phyloP scores from a whole-genome alignment of 1,284 basidiomycete species.

The Ceratobasidium theobromae region DNA sequence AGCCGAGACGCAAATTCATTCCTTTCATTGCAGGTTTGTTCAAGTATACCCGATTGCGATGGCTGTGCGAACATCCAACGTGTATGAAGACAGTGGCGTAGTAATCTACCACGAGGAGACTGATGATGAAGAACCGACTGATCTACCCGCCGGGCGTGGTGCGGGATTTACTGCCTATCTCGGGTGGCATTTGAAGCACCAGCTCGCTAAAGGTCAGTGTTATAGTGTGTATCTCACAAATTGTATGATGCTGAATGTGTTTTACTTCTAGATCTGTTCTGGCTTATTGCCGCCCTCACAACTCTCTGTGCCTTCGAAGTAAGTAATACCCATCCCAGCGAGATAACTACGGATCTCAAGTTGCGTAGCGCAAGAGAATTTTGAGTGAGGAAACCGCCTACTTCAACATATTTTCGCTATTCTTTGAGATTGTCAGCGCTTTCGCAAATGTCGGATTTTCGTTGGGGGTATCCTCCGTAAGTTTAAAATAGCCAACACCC shows the following conservation, averaged over 20 bases:
- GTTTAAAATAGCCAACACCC: not conserved
- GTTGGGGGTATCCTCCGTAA: conserved; percentile 6
- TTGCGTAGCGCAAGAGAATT: not conserved
- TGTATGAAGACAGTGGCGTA: conserved; percentile 27
- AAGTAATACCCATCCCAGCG: not conserved
- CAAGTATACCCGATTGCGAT: conserved; percentile 27
- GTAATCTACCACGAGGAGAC: conserved; percentile 19
- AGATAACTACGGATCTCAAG: not conserved
- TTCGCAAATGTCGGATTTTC: conserved; percentile 28
- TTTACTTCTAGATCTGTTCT: conserved; percentile 13
- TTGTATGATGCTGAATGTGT: not conserved
- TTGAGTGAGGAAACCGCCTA: not conserved
- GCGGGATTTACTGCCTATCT: conserved; percentile 21
- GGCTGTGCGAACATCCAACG: conserved; percentile 27
- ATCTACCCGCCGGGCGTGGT: conserved; percentile 11
- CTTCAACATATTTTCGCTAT: conserved; percentile 25
- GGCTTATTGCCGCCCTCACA: conserved; percentile 15
- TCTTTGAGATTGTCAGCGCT: conserved; percentile 25
- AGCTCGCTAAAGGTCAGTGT: conserved; percentile 18
- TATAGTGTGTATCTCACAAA: not conserved
- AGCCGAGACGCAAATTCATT: not conserved
- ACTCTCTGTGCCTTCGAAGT: conserved; percentile 23
- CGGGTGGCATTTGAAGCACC: conserved; percentile 29
- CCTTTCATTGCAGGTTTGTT: conserved; percentile 5
- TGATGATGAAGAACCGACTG: conserved; percentile 16